Conservation (phyloP, 768 basidiomycete species). For the Leucosporidium scottii region DNA sequence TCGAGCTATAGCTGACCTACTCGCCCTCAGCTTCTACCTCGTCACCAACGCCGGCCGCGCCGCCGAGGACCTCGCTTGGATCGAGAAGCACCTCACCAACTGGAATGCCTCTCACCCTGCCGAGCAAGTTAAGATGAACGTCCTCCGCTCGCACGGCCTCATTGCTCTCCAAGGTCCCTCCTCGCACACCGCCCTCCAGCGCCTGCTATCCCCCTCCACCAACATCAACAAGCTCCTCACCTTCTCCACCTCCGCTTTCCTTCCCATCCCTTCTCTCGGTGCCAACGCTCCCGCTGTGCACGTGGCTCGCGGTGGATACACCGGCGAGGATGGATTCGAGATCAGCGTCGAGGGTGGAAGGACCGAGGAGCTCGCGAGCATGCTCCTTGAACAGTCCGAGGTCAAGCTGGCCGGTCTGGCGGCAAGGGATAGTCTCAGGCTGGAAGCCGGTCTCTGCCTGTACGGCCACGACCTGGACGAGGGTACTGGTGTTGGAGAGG, state of each 20-base stretch:
- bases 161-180: slow-evolving; percentile 88
- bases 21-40: slow-evolving; percentile 68
- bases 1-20: background rate
- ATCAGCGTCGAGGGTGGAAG: slow-evolving; percentile 21
- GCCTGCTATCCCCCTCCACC: slow-evolving; percentile 18
- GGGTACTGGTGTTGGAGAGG: slow-evolving; percentile 76
- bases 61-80: slow-evolving; percentile 72
- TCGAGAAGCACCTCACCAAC: slow-evolving; percentile 52
- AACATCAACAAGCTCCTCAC: slow-evolving; percentile 52
- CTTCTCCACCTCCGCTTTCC: slow-evolving; percentile 76
- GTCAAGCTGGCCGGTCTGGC: slow-evolving; percentile 85
- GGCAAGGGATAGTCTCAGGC: slow-evolving; percentile 82
- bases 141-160: slow-evolving; percentile 76
- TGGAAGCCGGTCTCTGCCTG: slow-evolving; percentile 95
- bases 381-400: slow-evolving; percentile 28
- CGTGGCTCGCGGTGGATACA: slow-evolving; percentile 90
- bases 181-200: slow-evolving; percentile 70
- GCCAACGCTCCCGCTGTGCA: slow-evolving; percentile 45
- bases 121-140: slow-evolving; percentile 64
- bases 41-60: slow-evolving; percentile 93
- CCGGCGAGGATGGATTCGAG: slow-evolving; percentile 97
- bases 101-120: slow-evolving; percentile 48
- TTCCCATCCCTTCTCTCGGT: slow-evolving; percentile 60
- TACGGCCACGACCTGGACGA: slow-evolving; percentile 94
- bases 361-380: slow-evolving; percentile 8